These are phyloP conservation scores for Larix sibirica DNA, from an alignment of 83 land plant genomes.

Conservation along the genomic window DNA sequence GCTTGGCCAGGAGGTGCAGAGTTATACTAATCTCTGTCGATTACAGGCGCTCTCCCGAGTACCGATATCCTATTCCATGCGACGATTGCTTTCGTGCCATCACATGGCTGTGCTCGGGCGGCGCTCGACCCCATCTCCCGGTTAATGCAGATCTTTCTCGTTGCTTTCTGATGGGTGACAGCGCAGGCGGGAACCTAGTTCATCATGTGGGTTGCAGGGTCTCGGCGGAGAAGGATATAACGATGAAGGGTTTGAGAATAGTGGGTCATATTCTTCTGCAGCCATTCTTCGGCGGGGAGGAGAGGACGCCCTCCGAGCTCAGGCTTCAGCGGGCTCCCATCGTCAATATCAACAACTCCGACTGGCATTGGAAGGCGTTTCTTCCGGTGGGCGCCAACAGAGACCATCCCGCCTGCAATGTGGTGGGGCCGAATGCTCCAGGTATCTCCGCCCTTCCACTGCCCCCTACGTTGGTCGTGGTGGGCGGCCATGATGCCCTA, in stretches of 20 bases:
- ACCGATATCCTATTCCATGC: slow-evolving; percentile 55
- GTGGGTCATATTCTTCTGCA: slow-evolving; percentile 44
- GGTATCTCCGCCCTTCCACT: slow-evolving; percentile 4
- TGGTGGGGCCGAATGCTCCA: slow-evolving; percentile 34
- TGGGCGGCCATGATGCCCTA: slow-evolving; percentile 47
- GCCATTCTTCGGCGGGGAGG: slow-evolving; percentile 70
- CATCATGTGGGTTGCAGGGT: slow-evolving; percentile 54
- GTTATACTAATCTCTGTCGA: slow-evolving; percentile 68
- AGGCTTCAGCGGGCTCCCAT: slow-evolving; percentile 22
- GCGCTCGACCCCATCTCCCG: neutral
- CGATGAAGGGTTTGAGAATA: slow-evolving; percentile 8
- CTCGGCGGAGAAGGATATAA: neutral
- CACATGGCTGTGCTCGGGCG: slow-evolving; percentile 28
- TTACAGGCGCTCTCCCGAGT: slow-evolving; percentile 73
- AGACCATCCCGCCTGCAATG: slow-evolving; percentile 60
- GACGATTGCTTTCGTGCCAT: slow-evolving; percentile 64
- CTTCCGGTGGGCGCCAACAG: slow-evolving; percentile 56
- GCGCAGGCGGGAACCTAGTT: slow-evolving; percentile 74
- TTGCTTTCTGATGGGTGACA: slow-evolving; percentile 71
- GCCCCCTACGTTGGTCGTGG: slow-evolving; percentile 23
- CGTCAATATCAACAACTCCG: slow-evolving; percentile 25
- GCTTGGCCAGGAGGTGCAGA: slow-evolving; percentile 43
- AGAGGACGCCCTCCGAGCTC: slow-evolving; percentile 47
- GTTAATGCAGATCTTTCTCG: slow-evolving; percentile 26
- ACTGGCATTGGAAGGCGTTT: slow-evolving; percentile 63